Evolutionary conservation across 1,139 yeast species (phyloP), one percentile per base, ranked within the genome.

Genomic region (Yamadazyma taylorii): DNA sequence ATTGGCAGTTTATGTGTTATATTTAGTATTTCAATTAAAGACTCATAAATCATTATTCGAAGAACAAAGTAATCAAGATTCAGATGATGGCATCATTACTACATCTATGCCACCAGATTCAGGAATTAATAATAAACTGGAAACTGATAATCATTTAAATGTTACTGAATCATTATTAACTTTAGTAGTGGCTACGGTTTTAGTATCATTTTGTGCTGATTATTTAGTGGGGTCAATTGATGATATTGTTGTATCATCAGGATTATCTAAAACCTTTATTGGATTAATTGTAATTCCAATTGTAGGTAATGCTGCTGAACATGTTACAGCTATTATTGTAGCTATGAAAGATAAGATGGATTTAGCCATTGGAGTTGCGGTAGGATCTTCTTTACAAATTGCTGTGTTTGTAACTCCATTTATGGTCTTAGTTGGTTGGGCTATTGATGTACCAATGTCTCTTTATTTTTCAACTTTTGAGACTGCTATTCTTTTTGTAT

Each of bases 221-320:
- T 86, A 78, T 62, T 75, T 92, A 49, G 98, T 92, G 39, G 94
- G 90, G 25, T 83, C 96, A 22, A 92, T 92, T 52, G 97, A 92
- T 63, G 83, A 78, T 42, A 80, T 92, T 46, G 98, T 92, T 28
- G 85, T 71, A 44, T 66, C 79, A 29, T 79, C 95, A 3, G 96
- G 96, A 3, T 72, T 92, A 46, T 85, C 96, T 35, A 92, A 90
- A 73, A 90, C 97, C 0, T 92, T 92, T 55, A 88, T 92, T 52
- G 98, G 98, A 60, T 73, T 92, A 49, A 85, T 92, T 51, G 80
- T 92, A 34, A 82, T 92, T 45, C 98, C 98, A 34, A 90, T 94
- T 46, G 97, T 92, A 22, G 98, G 98, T 41, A 92, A 92, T 55
- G 98, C 98, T 2, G 97, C 98, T 11, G 98, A 92, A 63, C 98